Base-by-base conservation (phyloP, 768 basidiomycete species). In the Leccinum boreale region DNA sequence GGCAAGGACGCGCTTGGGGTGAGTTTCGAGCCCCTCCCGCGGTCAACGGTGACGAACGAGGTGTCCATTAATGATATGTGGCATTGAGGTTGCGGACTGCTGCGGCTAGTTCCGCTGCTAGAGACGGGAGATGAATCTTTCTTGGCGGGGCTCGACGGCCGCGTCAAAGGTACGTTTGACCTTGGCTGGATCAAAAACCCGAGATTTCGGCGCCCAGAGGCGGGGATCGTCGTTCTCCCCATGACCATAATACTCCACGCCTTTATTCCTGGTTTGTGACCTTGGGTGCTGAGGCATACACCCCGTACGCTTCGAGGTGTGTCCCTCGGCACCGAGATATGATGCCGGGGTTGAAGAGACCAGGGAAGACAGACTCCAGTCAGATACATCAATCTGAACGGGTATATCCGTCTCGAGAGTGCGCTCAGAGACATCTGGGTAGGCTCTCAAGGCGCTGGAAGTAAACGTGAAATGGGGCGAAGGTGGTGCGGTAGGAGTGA, bases 171-270 rank as follows among this genome's bases (percentile, higher is more conserved):
- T 52, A 42, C 57, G 45, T 49, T 71, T 71, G 46, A 73, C 53
- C 48, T 64, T 70, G 57, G 56, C 60, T 14, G 70, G 65, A 52
- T 73, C 59, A 45, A 70, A 73, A 29, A 54, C 14, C 9, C 62
- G 71, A 21, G 62, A 29, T 47, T 53, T 53, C 6, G 71, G 70
- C 42, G 60, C 53, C 70, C 71, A 73, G 17, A 71, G 14, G 9
- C 70, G 70, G 50, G 71, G 36, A 52, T 71, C 71, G 36, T 61
- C 50, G 4, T 46, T 46, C 53, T 57, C 28, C 31, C 24, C 33
- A 19, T 57, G 61, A 26, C 53, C 57, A 12, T 45, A 61, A 53
- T 70, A 71, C 26, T 35, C 29, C 31, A 71, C 64, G 10, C 70
- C 70, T 39, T 3, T 52, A 14, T 23, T 50, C 51, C 55, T 63